Conservation (phyloP, 805 yeast genomes). For the Deakozyma indianensis region DNA sequence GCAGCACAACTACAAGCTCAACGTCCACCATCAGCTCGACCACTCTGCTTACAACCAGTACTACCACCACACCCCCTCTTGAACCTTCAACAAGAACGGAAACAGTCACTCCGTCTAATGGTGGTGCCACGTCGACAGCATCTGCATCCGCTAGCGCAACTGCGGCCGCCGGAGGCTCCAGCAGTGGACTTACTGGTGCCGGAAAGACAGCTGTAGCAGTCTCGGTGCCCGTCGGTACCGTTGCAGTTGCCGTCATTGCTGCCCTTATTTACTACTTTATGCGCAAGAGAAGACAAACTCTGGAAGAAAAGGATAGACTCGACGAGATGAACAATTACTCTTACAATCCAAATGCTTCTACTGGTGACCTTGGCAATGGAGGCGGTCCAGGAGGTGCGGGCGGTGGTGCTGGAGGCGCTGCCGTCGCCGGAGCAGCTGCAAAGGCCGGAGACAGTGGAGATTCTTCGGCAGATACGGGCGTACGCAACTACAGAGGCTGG, state of each 20-base stretch:
- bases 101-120: not conserved
- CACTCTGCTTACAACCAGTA: not conserved
- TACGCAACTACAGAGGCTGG: not conserved
- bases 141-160: not conserved
- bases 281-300: not conserved
- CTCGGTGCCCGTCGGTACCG: conserved; percentile 1
- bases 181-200: not conserved
- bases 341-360: not conserved
- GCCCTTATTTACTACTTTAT: not conserved
- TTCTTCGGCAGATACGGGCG: not conserved
- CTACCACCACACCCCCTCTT: not conserved
- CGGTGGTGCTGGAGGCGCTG: not conserved
- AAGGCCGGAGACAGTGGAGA: not conserved
- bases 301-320: not conserved
- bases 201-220: not conserved
- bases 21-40: not conserved
- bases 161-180: not conserved
- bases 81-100: not conserved
- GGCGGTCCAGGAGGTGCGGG: not conserved
- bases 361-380: not conserved
- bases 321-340: not conserved
- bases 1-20: not conserved
- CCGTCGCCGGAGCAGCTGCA: not conserved
- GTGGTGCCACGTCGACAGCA: not conserved
- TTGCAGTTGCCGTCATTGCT: not conserved